phyloP scores from a whole-genome alignment of 345 rosid genomes.

The Aegle marmelos region DNA sequence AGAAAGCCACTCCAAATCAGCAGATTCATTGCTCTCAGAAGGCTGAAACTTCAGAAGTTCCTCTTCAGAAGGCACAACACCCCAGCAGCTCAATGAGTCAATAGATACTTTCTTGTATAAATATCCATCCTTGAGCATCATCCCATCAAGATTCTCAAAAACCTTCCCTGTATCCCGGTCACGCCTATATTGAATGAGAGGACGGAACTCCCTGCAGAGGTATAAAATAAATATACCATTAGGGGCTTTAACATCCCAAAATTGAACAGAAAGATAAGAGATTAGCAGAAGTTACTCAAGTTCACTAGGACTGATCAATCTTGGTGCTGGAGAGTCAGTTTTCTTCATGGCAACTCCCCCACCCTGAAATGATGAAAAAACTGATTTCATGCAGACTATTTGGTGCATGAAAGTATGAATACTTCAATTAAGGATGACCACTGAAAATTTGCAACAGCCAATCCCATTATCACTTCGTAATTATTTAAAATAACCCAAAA shows the following conservation, averaged over 20 bases:
- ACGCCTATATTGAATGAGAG: constrained; percentile 72
- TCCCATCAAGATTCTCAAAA: constrained; percentile 74
- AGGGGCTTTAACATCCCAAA: constrained; percentile 1
- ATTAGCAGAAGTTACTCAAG: constrained; percentile 61
- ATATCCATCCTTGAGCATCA: constrained; percentile 92
- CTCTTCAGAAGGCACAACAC: constrained; percentile 68
- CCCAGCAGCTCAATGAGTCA: constrained; percentile 71
- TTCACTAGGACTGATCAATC: constrained; percentile 83
- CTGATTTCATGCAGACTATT: not conserved
- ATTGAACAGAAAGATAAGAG: constrained; percentile 6
- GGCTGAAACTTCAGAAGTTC: constrained; percentile 76
- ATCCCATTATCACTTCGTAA: not conserved
- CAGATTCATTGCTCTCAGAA: constrained; percentile 57
- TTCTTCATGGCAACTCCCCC: constrained; percentile 60
- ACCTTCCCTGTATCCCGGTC: constrained; percentile 74
- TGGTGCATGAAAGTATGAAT: not conserved
- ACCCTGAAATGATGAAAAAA: constrained; percentile 50
- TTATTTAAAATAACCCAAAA: not conserved
- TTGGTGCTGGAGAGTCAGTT: constrained; percentile 62
- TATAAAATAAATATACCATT: constrained; percentile 6
- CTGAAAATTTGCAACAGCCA: not conserved
- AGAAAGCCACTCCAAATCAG: constrained; percentile 79
- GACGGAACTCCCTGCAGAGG: constrained; percentile 74
- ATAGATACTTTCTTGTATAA: constrained; percentile 70
- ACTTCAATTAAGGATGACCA: not conserved